A percentile compares a stretch with the other conserved stretches of the same genome.
Conservation (phyloP, 805 yeast species). For the Wickerhamomyces alni region DNA sequence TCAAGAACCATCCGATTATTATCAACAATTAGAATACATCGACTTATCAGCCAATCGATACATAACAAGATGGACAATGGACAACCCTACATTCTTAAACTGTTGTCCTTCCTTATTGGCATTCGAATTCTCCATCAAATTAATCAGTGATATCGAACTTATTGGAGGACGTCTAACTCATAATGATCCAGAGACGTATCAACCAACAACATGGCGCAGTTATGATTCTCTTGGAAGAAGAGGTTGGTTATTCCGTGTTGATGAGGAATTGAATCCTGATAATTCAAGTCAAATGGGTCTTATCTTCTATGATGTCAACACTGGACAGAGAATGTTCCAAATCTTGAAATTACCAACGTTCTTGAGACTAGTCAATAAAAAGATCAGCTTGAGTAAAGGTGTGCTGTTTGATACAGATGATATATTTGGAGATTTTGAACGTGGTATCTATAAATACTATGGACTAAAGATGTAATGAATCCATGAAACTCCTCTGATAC, state of each 20-base stretch:
- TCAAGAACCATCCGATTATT: slow-evolving; percentile 7
- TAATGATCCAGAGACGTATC: slow-evolving; percentile 17
- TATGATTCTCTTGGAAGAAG: slow-evolving; percentile 56
- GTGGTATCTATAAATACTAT: slow-evolving; percentile 39
- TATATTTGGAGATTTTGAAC: slow-evolving; percentile 35
- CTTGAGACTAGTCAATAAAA: slow-evolving; percentile 32
- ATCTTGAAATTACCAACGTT: slow-evolving; percentile 34
- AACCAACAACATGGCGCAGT: slow-evolving; percentile 22
- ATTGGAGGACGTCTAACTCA: slow-evolving; percentile 21
- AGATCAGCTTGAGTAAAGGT: slow-evolving; percentile 29
- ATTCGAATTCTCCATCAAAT: slow-evolving; percentile 59
- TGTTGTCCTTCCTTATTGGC: slow-evolving; percentile 48
- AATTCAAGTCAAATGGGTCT: slow-evolving; percentile 29
- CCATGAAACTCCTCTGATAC: too few relatives aligned
- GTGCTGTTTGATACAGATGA: slow-evolving; percentile 31
- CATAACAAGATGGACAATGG: slow-evolving; percentile 56
- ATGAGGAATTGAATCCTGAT: slow-evolving; percentile 26
- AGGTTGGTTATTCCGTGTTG: slow-evolving; percentile 66
- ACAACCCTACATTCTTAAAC: slow-evolving; percentile 38
- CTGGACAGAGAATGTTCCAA: slow-evolving; percentile 52
- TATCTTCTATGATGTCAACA: slow-evolving; percentile 53
- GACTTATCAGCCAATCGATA: slow-evolving; percentile 62
- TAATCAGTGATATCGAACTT: slow-evolving; percentile 40
- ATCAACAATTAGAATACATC: slow-evolving; percentile 43
- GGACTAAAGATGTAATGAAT: slow-evolving; percentile 30